Evolutionary conservation across 2,329 filamentous ascomycete genomes (phyloP), one percentile per base, ranked within the genome.

Genomic region (Xylariaceae sp.): DNA sequence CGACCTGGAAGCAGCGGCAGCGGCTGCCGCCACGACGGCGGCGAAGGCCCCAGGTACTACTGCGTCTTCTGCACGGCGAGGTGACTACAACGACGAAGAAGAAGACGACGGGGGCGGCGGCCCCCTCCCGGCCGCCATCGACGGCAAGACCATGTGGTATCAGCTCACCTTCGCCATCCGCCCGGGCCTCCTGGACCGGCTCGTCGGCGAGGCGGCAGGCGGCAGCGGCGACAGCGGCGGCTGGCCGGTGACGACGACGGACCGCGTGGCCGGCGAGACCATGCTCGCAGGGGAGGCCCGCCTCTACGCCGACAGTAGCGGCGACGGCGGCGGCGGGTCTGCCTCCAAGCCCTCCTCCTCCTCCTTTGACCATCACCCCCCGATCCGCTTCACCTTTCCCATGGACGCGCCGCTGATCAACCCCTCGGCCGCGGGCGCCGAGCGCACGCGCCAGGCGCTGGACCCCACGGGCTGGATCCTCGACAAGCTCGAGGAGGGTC

Each of bases 191-290:
- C 60, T 80, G 5, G 48, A 50, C 18, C 64, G 67, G 27, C 57
- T 79, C 17, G 68, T 64, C 1, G 65, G 65, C 4, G 53, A 59
- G 32, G 40, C 41, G 2, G n/a, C n/a, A n/a, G n/a, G n/a, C n/a
- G n/a, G n/a, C n/a, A n/a, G n/a, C n/a, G n/a, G n/a, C n/a, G n/a
- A n/a, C n/a, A 55, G 45, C 21, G 46, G 52, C 10, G 60, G 64
- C 27, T 79, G 72, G 70, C 59, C 64, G 9, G 61, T 77, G 8
- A 66, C 72, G 29, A 75, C 74, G 0, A 58, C 61, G 2, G 72
- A 80, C 43, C 61, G 63, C 5, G 64, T 70, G n/a, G 60, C 51
- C 4, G 68, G 68, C 3, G 63, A 64, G 16, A 37, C 56, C 19
- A 53, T 46, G 27, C 55, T 65, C 25, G 53, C 60, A 19, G 58